phyloP scores from a whole-genome alignment of 306 rosid species.

The Vigna nakashimae region DNA sequence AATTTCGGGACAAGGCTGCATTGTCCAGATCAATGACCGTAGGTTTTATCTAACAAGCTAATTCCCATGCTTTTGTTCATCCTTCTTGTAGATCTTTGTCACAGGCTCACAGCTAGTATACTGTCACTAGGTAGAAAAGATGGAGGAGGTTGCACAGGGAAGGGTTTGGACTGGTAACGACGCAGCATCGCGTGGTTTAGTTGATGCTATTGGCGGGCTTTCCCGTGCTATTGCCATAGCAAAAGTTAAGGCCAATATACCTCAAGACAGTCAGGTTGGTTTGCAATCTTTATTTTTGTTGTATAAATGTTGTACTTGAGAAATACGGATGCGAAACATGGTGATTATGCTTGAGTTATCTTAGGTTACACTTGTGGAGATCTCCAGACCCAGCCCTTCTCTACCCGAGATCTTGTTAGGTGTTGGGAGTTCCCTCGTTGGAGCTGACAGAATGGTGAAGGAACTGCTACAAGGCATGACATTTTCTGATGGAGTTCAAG shows the following conservation, averaged over 20 bases:
- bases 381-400: constrained; percentile 70
- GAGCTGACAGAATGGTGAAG: constrained; percentile 71
- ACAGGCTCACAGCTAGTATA: constrained; percentile 12
- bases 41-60: constrained; percentile 41
- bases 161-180: constrained; percentile 93
- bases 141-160: constrained; percentile 95
- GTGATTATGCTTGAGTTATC: constrained; percentile 40
- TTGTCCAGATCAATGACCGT: constrained; percentile 90
- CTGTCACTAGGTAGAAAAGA: constrained; percentile 72
- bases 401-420: constrained; percentile 74
- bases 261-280: constrained; percentile 76
- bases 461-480: constrained; percentile 65
- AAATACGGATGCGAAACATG: constrained; percentile 17
- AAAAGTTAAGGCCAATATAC: constrained; percentile 85
- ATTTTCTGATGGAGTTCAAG: constrained; percentile 82
- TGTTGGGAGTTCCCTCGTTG: constrained; percentile 60
- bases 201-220: constrained; percentile 93
- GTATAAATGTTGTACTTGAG: constrained; percentile 29
- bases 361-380: constrained; percentile 87
- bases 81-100: constrained; percentile 30
- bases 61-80: not conserved
- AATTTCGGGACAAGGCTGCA: constrained; percentile 93
- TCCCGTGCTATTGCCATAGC: constrained; percentile 94
- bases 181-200: constrained; percentile 82
- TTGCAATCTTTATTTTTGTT: constrained; percentile 19